These are phyloP conservation scores for Populus hybrid DNA, from an alignment of 441 rosid genomes.

Conservation along the genomic window DNA sequence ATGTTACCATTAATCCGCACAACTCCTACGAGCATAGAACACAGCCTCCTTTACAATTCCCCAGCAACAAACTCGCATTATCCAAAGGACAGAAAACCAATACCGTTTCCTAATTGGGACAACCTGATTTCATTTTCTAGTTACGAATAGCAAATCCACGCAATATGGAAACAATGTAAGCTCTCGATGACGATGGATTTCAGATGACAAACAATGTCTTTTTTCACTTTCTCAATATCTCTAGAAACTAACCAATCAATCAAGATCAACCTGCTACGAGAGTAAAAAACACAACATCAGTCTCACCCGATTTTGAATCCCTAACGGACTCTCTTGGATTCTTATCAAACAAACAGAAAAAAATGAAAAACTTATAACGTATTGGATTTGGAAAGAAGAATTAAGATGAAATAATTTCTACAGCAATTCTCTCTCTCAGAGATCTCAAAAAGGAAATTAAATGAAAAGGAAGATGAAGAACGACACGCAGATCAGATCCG, in stretches of 20 bases:
- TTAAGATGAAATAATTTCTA: slow-evolving; percentile 14
- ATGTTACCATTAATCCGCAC: slow-evolving; percentile 30
- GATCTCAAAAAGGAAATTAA: slow-evolving; percentile 24
- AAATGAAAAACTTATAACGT: not conserved
- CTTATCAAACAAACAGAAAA: slow-evolving; percentile 3
- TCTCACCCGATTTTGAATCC: slow-evolving; percentile 12
- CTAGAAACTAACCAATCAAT: slow-evolving; percentile 15
- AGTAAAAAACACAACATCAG: slow-evolving; percentile 14
- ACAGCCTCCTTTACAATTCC: not conserved
- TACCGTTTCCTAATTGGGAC: not conserved
- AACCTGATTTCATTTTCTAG: slow-evolving; percentile 17
- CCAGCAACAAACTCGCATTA: slow-evolving; percentile 13
- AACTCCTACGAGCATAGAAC: slow-evolving; percentile 33
- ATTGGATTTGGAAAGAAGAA: not conserved
- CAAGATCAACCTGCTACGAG: slow-evolving; percentile 34
- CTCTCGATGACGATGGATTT: slow-evolving; percentile 17
- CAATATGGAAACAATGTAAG: slow-evolving; percentile 14
- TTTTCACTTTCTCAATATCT: not conserved
- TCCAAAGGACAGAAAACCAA: slow-evolving; percentile 7
- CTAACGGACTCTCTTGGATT: not conserved
- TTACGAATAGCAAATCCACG: slow-evolving; percentile 26
- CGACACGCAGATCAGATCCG: slow-evolving; percentile 22
- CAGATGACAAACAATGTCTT: slow-evolving; percentile 14
- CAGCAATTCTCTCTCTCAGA: slow-evolving; percentile 8
- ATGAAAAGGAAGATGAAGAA: slow-evolving; percentile 17